Conservation (phyloP, 2,329 filamentous ascomycete genomes). For the Didymella arachidicola region DNA sequence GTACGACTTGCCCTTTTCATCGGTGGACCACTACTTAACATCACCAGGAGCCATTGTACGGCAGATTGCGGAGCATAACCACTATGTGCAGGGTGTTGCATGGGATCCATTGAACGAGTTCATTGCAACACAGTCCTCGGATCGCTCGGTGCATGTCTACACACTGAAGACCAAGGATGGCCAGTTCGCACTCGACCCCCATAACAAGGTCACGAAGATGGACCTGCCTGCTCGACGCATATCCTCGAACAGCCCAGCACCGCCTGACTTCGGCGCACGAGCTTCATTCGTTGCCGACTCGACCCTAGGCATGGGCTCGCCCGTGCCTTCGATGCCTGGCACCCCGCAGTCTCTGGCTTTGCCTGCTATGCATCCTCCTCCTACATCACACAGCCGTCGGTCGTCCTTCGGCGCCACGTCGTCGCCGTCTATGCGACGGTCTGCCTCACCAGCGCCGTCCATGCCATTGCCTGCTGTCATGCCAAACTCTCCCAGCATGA, state of each 20-base stretch:
- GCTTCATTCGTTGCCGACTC: slow-evolving; percentile 67
- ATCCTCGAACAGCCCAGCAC: slow-evolving; percentile 90
- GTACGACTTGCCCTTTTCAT: slow-evolving; percentile 57
- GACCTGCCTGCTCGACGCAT: slow-evolving; percentile 91
- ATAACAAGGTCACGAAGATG: slow-evolving; percentile 85
- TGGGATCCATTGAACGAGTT: slow-evolving; percentile 99
- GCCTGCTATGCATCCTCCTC: slow-evolving; percentile 90
- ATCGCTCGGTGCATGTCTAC: slow-evolving; percentile 97
- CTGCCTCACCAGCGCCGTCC: slow-evolving; percentile 90
- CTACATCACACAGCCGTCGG: slow-evolving; percentile 88
- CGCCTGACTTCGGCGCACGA: slow-evolving; percentile 77
- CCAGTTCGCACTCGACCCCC: slow-evolving; percentile 82
- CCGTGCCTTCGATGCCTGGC: slow-evolving; percentile 87
- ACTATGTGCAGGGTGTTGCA: slow-evolving; percentile 97
- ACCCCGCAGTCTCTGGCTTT: slow-evolving; percentile 88
- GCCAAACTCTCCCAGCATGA: slow-evolving; percentile 86
- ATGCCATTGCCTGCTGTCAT: slow-evolving; percentile 95
- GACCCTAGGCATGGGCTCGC: slow-evolving; percentile 71
- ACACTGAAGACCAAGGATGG: slow-evolving; percentile 95
- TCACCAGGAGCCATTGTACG: slow-evolving; percentile 63
- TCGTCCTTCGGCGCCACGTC: slow-evolving; percentile 80
- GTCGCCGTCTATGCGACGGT: slow-evolving; percentile 79
- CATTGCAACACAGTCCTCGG: slow-evolving; percentile 96
- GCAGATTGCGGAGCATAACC: slow-evolving; percentile 95
- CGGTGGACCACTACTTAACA: slow-evolving; percentile 27